Evolutionary conservation across 305 asterid species (phyloP).

Genomic region (Rubia peregrina): DNA sequence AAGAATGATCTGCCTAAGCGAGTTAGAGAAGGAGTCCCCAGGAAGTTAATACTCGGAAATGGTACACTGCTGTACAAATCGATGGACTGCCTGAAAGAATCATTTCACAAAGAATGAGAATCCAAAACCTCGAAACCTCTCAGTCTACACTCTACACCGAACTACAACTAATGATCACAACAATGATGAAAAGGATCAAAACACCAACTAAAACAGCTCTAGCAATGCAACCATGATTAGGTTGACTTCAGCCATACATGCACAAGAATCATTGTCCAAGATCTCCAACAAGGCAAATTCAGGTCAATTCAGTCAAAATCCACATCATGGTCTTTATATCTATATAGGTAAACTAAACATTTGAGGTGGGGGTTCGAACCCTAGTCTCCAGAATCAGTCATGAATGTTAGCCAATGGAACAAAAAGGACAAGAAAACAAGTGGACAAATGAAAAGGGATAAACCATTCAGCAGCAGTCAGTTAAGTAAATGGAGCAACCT

Average conservation of each 20-base stretch:
- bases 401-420: background rate
- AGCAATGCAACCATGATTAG: background rate
- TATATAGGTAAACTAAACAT: too few species aligned
- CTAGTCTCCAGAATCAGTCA: background rate
- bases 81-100: slow-evolving; percentile 71
- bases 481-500: background rate
- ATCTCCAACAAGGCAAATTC: background rate
- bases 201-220: background rate
- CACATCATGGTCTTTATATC: too few species aligned
- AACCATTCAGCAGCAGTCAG: background rate
- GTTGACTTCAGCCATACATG: too few species aligned
- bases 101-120: slow-evolving; percentile 8
- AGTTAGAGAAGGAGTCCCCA: slow-evolving; percentile 61
- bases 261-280: background rate
- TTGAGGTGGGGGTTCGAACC: too few species aligned
- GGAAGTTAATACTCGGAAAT: slow-evolving; percentile 74
- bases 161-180: background rate
- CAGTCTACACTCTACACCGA: too few species aligned
- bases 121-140: slow-evolving; percentile 15
- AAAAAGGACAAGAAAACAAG: background rate
- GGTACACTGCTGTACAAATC: slow-evolving; percentile 87
- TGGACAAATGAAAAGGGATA: background rate
- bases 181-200: background rate
- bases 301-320: background rate
- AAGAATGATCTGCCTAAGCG: slow-evolving; percentile 75